Conservation (phyloP, 495 filamentous ascomycete species). For the Cudoniella acicularis region DNA sequence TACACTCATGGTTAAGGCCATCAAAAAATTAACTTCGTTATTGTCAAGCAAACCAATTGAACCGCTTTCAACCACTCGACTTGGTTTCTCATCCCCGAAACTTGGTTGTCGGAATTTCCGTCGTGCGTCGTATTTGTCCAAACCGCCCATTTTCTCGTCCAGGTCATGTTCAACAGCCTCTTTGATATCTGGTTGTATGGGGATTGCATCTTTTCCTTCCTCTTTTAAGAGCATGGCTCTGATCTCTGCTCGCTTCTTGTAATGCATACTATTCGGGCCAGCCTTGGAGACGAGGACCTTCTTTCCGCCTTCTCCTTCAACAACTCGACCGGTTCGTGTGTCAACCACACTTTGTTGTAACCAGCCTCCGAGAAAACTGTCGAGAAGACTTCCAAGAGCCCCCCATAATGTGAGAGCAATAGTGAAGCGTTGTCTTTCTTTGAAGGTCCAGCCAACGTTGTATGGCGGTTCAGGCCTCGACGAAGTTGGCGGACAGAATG, state of each 20-base stretch:
- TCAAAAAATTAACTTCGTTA: constrained; percentile 87
- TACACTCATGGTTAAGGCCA: constrained; percentile 79
- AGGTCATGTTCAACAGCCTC: constrained; percentile 18
- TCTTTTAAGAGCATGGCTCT: constrained; percentile 3
- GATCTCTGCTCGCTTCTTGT: constrained; percentile 19
- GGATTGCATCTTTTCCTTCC: constrained; percentile 12
- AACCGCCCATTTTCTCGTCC: constrained; percentile 15
- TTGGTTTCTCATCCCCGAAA: constrained; percentile 56
- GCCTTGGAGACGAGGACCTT: constrained; percentile 56
- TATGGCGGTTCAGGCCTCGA: constrained; percentile 26
- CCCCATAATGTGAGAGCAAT: constrained; percentile 66
- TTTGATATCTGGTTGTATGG: constrained; percentile 11
- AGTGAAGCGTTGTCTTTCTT: constrained; percentile 52
- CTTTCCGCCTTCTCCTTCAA: constrained; percentile 80
- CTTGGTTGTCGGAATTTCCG: constrained; percentile 35
- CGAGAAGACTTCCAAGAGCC: constrained; percentile 72
- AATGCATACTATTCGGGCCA: constrained; percentile 23
- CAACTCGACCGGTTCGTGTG: constrained; percentile 73
- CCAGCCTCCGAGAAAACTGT: constrained; percentile 81
- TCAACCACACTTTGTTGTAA: constrained; percentile 88
- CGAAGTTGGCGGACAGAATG: constrained; percentile 52
- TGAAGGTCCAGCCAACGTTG: constrained; percentile 38
- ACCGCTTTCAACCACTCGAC: constrained; percentile 68
- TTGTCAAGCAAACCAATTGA: constrained; percentile 75
- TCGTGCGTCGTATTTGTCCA: constrained; percentile 30